Conservation (phyloP, 371 early-diverging fungal species). For the Mortierella sp. region DNA sequence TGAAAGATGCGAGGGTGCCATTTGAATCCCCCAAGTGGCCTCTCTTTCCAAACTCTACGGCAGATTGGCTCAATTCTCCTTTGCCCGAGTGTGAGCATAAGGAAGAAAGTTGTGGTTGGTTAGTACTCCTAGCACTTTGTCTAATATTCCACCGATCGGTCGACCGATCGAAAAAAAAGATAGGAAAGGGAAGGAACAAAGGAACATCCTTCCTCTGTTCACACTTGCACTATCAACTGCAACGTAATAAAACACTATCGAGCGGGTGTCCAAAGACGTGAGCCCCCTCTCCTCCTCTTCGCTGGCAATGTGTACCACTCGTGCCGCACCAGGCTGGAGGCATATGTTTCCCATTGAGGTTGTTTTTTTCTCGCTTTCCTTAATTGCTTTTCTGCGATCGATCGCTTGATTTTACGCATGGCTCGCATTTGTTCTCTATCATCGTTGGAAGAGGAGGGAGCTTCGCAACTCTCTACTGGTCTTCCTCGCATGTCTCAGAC, state of each 20-base stretch:
- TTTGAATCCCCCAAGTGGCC: neutral
- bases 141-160: constrained; percentile 4
- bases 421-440: neutral
- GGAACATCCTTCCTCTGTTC: neutral
- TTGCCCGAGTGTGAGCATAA: neutral
- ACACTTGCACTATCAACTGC: neutral
- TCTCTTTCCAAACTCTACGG: neutral
- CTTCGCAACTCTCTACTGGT: neutral
- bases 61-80: neutral
- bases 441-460: neutral
- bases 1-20: neutral
- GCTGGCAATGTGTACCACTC: neutral
- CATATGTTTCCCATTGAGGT: constrained; percentile 6
- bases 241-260: neutral
- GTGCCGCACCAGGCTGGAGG: neutral
- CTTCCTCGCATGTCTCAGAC: too few species aligned
- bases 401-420: neutral
- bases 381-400: constrained; percentile 5
- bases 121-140: neutral
- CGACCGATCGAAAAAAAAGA: neutral
- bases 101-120: neutral
- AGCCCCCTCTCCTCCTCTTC: neutral
- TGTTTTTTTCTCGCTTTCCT: neutral
- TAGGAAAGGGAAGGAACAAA: neutral
- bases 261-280: neutral